Percentiles rank a stretch among this genome's conserved stretches.
These are phyloP conservation scores for Hymenoscyphus fraxineus DNA, from an alignment of 2,329 filamentous ascomycete genomes.

Conservation along the genomic window DNA sequence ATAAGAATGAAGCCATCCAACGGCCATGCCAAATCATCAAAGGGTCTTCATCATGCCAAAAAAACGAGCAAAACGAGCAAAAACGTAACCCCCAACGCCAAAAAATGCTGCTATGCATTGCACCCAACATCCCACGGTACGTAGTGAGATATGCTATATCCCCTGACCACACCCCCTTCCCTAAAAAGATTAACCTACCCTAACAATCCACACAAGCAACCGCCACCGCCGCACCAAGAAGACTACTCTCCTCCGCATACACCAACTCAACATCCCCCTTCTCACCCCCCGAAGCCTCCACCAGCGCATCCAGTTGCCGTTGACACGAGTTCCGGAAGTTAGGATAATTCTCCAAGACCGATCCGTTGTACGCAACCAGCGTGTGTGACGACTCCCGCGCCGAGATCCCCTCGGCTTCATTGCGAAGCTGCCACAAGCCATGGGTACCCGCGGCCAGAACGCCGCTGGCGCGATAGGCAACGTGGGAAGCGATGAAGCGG, in stretches of 20 bases:
- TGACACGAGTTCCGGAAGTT: slow-evolving; percentile 62
- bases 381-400: slow-evolving; percentile 41
- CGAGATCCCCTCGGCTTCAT: slow-evolving; percentile 42
- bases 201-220: slow-evolving; percentile 44
- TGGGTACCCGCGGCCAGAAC: slow-evolving; percentile 57
- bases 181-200: not conserved
- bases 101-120: too few relatives aligned
- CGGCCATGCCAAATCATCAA: not conserved
- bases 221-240: slow-evolving; percentile 71
- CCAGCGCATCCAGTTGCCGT: slow-evolving; percentile 57
- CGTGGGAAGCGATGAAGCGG: slow-evolving; percentile 49
- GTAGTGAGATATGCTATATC: not conserved
- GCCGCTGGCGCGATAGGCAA: slow-evolving; percentile 56
- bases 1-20: not conserved
- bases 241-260: slow-evolving; percentile 68
- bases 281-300: slow-evolving; percentile 40
- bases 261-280: slow-evolving; percentile 56
- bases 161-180: not conserved
- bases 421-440: slow-evolving; percentile 55
- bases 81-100: not conserved
- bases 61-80: not conserved
- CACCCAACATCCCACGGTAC: too few relatives aligned
- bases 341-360: slow-evolving; percentile 76
- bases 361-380: slow-evolving; percentile 73
- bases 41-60: not conserved